Evolutionary conservation across 331 rosid species (phyloP).

Genomic region (Pyracantha coccinea): DNA sequence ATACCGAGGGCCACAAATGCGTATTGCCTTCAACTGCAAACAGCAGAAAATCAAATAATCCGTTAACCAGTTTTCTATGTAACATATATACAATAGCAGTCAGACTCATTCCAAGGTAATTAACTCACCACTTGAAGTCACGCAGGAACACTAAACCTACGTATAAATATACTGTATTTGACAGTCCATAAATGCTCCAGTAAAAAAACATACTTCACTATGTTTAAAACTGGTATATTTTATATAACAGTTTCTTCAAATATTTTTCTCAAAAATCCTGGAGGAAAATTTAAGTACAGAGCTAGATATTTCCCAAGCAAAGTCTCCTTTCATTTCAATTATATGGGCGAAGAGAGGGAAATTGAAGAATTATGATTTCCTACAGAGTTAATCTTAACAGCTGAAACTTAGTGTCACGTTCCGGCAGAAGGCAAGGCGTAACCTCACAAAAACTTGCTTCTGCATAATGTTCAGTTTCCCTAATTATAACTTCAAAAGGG

Average conservation of each 20-base stretch:
- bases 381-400: slow-evolving; percentile 9
- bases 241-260: not conserved
- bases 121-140: not conserved
- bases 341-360: not conserved
- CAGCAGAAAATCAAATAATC: slow-evolving; percentile 21
- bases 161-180: not conserved
- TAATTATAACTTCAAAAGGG: slow-evolving; percentile 76
- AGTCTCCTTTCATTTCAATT: not conserved
- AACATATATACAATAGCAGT: not conserved
- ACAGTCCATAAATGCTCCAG: not conserved
- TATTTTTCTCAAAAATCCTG: not conserved
- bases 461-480: slow-evolving; percentile 85
- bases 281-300: not conserved
- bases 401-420: slow-evolving; percentile 61
- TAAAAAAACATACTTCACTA: too few species aligned
- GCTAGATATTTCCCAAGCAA: not conserved
- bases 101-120: not conserved
- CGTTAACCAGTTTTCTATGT: not conserved
- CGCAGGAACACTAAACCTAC: not conserved
- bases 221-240: not conserved
- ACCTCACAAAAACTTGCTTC: slow-evolving; percentile 91
- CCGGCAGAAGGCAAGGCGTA: slow-evolving; percentile 96
- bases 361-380: not conserved
- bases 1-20: slow-evolving; percentile 90
- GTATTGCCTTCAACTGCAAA: slow-evolving; percentile 72